Conservation (phyloP, 23 red algal species). For the Gracilaria domingensis region DNA sequence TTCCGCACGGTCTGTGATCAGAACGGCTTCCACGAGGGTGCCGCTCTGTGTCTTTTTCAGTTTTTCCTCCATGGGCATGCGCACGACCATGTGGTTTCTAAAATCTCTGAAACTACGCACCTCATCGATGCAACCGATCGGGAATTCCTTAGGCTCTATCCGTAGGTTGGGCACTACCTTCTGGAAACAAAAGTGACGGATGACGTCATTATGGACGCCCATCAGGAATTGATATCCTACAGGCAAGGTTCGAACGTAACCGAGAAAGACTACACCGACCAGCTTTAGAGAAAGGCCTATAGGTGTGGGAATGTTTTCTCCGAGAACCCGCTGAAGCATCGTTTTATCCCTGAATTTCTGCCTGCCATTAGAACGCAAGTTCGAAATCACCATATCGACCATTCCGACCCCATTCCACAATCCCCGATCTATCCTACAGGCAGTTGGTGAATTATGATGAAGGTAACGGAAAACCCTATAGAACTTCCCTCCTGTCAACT, state of each 20-base stretch:
- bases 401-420: too few species aligned
- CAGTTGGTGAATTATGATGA: neutral
- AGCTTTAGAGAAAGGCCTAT: neutral
- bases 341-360: neutral
- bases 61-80: neutral
- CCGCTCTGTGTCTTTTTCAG: neutral
- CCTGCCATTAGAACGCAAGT: neutral
- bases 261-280: neutral
- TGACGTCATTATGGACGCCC: slow-evolving; percentile 18
- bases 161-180: neutral
- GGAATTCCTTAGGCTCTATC: neutral
- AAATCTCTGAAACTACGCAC: neutral
- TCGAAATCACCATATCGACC: neutral
- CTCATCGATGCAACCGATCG: neutral
- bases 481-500: neutral
- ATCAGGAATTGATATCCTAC: neutral
- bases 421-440: neutral
- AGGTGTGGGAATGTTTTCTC: neutral
- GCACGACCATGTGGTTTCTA: neutral
- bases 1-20: neutral
- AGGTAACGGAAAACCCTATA: neutral
- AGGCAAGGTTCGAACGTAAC: neutral
- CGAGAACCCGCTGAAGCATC: neutral
- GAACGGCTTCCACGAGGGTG: neutral
- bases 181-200: slow-evolving; percentile 24